Evolutionary conservation across 768 basidiomycete species (phyloP), one percentile per base, ranked within the genome.

Genomic region (Panaeolus papilionaceus): DNA sequence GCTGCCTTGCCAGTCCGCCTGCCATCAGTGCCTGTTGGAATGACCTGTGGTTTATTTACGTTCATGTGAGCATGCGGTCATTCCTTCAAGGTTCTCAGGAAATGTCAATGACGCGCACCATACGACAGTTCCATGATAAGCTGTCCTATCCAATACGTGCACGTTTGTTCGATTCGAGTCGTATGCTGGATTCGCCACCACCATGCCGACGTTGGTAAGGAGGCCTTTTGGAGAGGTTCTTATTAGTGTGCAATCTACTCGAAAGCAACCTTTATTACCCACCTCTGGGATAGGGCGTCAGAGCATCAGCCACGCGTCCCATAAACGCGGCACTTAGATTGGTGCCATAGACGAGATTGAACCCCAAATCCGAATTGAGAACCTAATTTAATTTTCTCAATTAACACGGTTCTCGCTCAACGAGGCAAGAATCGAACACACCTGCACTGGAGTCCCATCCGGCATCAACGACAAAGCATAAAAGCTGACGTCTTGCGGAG

Each of bases 1-100:
- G 72, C 69, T 83, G 81, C 39, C 76, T 74, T 10, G 79, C 78
- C 20, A 83, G 70, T 9, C 83, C 83, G 9, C 76, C 77, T 6
- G 83, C 82, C 82, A 84, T 83, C 33, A 83, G 68, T 23, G 77
- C 82, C 72, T 83, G 81, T 71, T 83, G 82, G 77, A 80, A 84
- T 4, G 78, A 78, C 79, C 77, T 58, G 54, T 76, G 38, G 14
- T 37, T 54, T 44, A 28, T 45, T 47, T 63, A 38, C 47, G 26
- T 70, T 42, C 67, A 61, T n/a, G 61, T 42, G 51, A 69, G 26
- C 45, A 61, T 58, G 54, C 28, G 54, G 54, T 28, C 54, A 58
- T 23, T 37, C 54, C 33, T 58, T 58, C 54, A 58, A 33, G 26
- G 54, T 58, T 58, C 54, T 33, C 54, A 58, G 26, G 54, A 12